Evolutionary conservation across 805 yeast genomes (phyloP).

Genomic region (Suhomyces emberorum): DNA sequence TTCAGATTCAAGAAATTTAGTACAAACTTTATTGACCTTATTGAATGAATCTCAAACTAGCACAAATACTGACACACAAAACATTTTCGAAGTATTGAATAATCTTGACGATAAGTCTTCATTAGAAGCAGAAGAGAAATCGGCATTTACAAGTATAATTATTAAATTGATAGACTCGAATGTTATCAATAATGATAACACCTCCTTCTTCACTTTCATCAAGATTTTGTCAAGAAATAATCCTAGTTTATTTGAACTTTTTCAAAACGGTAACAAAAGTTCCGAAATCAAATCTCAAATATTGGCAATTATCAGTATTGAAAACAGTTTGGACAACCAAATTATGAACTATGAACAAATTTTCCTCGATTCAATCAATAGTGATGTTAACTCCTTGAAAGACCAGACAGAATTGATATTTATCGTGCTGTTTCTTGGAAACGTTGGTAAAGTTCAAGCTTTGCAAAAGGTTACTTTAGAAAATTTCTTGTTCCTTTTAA

Average conservation of each 20-base stretch:
- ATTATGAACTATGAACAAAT: slow-evolving; percentile 25
- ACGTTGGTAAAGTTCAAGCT: slow-evolving; percentile 31
- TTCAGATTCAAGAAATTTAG: background rate
- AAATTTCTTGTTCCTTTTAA: slow-evolving; percentile 33
- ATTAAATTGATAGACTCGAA: background rate
- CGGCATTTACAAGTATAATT: background rate
- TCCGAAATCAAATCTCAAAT: slow-evolving; percentile 27
- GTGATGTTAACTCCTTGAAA: slow-evolving; percentile 25
- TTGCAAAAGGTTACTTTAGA: slow-evolving; percentile 23
- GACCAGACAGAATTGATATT: slow-evolving; percentile 20
- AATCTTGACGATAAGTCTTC: background rate
- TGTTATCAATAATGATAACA: background rate
- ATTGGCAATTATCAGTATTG: slow-evolving; percentile 26
- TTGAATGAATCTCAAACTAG: background rate
- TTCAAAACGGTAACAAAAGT: slow-evolving; percentile 14
- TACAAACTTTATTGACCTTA: background rate
- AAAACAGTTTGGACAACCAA: slow-evolving; percentile 16
- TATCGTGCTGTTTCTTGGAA: slow-evolving; percentile 47
- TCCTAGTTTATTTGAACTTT: slow-evolving; percentile 8
- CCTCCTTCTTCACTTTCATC: slow-evolving; percentile 3
- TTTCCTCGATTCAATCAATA: slow-evolving; percentile 28
- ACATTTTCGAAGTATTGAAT: slow-evolving; percentile 1
- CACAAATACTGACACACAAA: background rate
- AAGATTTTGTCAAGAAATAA: slow-evolving; percentile 2
- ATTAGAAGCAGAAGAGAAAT: background rate